A percentile compares a stretch with the other conserved stretches of the same genome.
phyloP scores from a whole-genome alignment of 345 rosid genomes.

The Ceriops decandra region DNA sequence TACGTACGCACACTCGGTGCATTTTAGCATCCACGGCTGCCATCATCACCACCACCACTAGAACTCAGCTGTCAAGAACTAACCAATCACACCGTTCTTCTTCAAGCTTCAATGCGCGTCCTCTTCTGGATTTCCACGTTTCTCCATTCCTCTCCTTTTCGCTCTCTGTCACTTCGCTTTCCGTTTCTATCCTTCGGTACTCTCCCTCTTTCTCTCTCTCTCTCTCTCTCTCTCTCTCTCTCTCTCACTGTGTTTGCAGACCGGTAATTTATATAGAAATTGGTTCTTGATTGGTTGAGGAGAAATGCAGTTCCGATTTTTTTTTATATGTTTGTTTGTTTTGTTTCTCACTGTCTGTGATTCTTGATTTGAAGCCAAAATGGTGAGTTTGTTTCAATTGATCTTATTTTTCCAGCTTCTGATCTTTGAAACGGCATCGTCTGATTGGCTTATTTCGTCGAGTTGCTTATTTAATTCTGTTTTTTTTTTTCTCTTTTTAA shows the following conservation, averaged over 20 bases:
- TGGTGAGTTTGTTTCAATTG: background rate
- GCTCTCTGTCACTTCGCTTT: background rate
- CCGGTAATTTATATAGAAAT: too few relatives aligned
- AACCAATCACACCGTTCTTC: background rate
- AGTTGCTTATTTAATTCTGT: background rate
- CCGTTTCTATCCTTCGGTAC: background rate
- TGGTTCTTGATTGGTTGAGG: background rate
- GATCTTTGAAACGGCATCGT: too few relatives aligned
- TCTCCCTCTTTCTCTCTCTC: background rate
- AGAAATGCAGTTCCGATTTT: background rate
- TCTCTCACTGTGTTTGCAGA: background rate
- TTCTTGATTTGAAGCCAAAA: background rate
- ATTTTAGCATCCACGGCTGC: constrained; percentile 17
- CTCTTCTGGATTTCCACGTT: too few relatives aligned
- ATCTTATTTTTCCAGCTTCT: background rate
- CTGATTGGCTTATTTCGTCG: background rate
- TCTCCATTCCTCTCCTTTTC: background rate
- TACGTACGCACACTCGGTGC: constrained; percentile 13
- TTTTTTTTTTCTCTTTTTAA: too few relatives aligned
- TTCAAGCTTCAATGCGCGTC: background rate
- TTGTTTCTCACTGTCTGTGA: background rate
- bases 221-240: background rate
- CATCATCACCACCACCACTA: background rate
- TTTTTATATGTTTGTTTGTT: background rate
- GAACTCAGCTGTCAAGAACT: background rate